Base-by-base conservation (phyloP, 305 asterid genomes). In the Nicotiana rustica region DNA sequence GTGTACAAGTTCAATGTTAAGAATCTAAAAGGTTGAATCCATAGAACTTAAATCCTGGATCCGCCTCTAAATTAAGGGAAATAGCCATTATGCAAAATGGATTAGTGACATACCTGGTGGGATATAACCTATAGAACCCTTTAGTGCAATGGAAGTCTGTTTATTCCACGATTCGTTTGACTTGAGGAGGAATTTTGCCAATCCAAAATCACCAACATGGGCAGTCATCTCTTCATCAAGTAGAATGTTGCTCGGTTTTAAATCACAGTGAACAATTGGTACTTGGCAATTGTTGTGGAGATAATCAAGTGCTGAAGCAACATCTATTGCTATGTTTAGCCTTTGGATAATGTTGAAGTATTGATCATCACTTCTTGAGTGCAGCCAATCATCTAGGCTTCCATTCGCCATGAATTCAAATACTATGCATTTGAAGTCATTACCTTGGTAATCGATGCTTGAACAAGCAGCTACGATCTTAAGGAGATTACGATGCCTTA, bases 61-160 rank as follows among this genome's bases (percentile, higher is more conserved):
- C 38, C 6, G 38, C 38, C 38, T 31, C 33, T 31, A 3, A 31
- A 31, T 31, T 31, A 31, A 31, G 33, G 33, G n/a, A 17, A 67
- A 67, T 67, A 67, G n/a, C 8, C 10, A 67, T 35, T 35, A 35
- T 33, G n/a, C 68, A 64, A 62, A 35, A 25, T 67, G 49, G 78
- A 41, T 56, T 47, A 55, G 18, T 14, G 81, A 33, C 36, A 17
- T 83, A 89, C 92, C 92, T 77, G 92, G 90, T 79, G 92, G 89
- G 56, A 86, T 85, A 77, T 88, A 86, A 2, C 92, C 90, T 21
- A 89, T 80, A 41, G 92, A 83, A 82, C 92, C 90, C 61, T 85
- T 85, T 3, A 89, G 82, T 66, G 85, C 85, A 82, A 73, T 80
- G 21, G 92, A 83, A 17, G 81, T 81, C 15, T 31, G 52, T 18